Conservation (phyloP, 345 rosid genomes). For the Boechera stricta region DNA sequence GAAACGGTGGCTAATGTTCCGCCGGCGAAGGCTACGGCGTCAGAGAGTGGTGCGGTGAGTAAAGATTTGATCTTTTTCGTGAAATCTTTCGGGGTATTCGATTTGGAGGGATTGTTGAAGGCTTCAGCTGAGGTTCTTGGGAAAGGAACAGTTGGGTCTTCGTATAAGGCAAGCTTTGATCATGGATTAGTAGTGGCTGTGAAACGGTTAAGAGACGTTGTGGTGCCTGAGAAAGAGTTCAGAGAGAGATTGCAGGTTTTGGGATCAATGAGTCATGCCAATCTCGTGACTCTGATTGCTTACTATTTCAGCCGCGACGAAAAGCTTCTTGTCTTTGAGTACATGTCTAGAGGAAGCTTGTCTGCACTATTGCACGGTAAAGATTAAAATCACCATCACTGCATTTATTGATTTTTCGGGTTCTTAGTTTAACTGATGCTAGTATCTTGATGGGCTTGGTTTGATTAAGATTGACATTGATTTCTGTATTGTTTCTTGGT, state of each 20-base stretch:
- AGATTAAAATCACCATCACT: not conserved
- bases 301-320: slow-evolving; percentile 62
- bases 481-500: slow-evolving; percentile 4
- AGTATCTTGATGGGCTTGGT: slow-evolving; percentile 1
- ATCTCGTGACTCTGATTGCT: slow-evolving; percentile 64
- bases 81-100: slow-evolving; percentile 59
- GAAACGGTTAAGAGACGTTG: slow-evolving; percentile 86
- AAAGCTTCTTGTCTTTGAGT: slow-evolving; percentile 73
- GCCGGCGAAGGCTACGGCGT: slow-evolving; percentile 8
- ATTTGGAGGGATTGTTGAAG: slow-evolving; percentile 85
- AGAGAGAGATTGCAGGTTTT: slow-evolving; percentile 73
- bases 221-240: slow-evolving; percentile 69
- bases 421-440: slow-evolving; percentile 27
- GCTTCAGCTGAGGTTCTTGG: slow-evolving; percentile 98
- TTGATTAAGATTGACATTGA: not conserved
- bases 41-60: slow-evolving; percentile 43
- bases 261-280: slow-evolving; percentile 75
- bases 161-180: slow-evolving; percentile 86
- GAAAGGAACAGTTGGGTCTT: slow-evolving; percentile 87
- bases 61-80: slow-evolving; percentile 72
- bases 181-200: slow-evolving; percentile 74
- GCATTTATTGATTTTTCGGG: not conserved
- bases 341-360: slow-evolving; percentile 75
- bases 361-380: slow-evolving; percentile 78
- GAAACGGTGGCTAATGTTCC: slow-evolving; percentile 39